Evolutionary conservation across 768 basidiomycete species (phyloP).

Genomic region (Suillus subalutaceus): DNA sequence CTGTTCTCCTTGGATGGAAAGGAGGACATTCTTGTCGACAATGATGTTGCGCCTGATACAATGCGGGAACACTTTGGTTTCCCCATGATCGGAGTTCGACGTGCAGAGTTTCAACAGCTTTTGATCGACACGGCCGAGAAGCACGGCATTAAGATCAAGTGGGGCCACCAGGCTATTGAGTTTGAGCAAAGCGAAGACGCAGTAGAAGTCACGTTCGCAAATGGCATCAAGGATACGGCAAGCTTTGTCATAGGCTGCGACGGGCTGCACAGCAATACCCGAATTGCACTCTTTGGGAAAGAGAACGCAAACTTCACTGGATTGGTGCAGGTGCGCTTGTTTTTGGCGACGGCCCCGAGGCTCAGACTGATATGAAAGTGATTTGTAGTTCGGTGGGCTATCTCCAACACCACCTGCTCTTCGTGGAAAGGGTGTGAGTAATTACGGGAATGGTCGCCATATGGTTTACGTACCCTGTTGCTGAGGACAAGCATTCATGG

Average conservation of each 20-base stretch:
- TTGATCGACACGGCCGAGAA: constrained; percentile 35
- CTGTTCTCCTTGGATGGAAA: constrained; percentile 28
- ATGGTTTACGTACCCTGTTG: constrained; percentile 40
- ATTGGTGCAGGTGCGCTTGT: constrained; percentile 36
- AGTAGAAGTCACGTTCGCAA: constrained; percentile 38
- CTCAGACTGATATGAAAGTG: background rate
- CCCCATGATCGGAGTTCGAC: constrained; percentile 34
- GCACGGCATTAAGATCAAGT: constrained; percentile 37
- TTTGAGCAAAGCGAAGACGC: constrained; percentile 31
- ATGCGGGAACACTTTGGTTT: constrained; percentile 24
- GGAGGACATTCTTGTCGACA: constrained; percentile 29
- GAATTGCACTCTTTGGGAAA: constrained; percentile 40
- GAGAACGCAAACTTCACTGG: constrained; percentile 41
- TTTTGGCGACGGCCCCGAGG: background rate
- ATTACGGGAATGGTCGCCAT: constrained; percentile 41
- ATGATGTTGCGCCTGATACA: constrained; percentile 26
- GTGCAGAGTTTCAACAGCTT: constrained; percentile 33
- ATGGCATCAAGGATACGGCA: constrained; percentile 38
- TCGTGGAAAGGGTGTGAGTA: constrained; percentile 26
- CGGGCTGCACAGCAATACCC: constrained; percentile 45
- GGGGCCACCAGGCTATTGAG: constrained; percentile 34
- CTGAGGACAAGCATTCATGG: constrained; percentile 36
- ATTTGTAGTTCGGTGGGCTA: constrained; percentile 38
- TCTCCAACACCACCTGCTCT: constrained; percentile 27
- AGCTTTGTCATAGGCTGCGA: constrained; percentile 48